These are phyloP conservation scores for Zygoascus meyerae DNA, from an alignment of 1,139 yeast species.

Conservation along the genomic window DNA sequence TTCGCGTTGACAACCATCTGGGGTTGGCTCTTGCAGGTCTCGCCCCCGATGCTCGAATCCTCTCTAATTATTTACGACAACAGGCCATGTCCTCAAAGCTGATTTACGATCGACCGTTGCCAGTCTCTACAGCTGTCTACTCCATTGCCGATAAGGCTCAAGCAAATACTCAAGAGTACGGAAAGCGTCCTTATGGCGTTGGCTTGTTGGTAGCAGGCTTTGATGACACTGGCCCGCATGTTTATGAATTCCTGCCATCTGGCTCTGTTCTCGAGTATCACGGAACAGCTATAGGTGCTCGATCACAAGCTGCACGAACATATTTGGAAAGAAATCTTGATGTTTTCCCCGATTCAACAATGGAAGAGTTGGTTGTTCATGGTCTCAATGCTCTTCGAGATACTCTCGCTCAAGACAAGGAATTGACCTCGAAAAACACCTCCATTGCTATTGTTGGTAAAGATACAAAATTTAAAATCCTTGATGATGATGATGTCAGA, in stretches of 20 bases:
- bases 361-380: conserved; percentile 74
- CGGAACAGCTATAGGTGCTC: conserved; percentile 96
- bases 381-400: conserved; percentile 92
- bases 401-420: conserved; percentile 90
- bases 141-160: conserved; percentile 96
- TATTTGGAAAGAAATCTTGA: conserved; percentile 83
- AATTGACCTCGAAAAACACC: conserved; percentile 75
- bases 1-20: conserved; percentile 86
- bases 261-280: conserved; percentile 88
- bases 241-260: conserved; percentile 92
- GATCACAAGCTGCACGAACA: conserved; percentile 97
- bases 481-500: conserved; percentile 82
- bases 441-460: conserved; percentile 88
- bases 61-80: conserved; percentile 81
- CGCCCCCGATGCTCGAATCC: conserved; percentile 95
- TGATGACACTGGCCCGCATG: conserved; percentile 82
- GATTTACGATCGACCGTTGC: conserved; percentile 83
- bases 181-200: conserved; percentile 96
- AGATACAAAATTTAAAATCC: conserved; percentile 64
- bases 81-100: conserved; percentile 86
- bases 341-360: conserved; percentile 51
- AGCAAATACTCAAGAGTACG: conserved; percentile 91
- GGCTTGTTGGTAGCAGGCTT: conserved; percentile 88
- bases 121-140: conserved; percentile 76
- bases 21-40: conserved; percentile 95